Evolutionary conservation across 2,329 filamentous ascomycete species (phyloP), one percentile per base, ranked within the genome.

Genomic region (Huntiella savannae): DNA sequence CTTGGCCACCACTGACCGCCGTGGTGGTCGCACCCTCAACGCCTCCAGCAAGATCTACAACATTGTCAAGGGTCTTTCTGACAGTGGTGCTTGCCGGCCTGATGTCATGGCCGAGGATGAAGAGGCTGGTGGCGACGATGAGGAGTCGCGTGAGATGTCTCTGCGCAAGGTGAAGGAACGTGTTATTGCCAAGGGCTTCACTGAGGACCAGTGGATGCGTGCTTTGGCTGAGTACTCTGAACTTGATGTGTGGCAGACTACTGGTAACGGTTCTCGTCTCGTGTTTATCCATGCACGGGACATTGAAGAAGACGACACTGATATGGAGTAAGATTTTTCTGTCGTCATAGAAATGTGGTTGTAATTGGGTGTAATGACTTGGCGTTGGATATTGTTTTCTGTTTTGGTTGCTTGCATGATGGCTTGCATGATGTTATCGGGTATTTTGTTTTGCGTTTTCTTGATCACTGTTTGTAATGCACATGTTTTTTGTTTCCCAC

Each of bases 181-280:
- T 53, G 86, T 98, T 28, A 71, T 96, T 55, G 91, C 87, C 45
- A 95, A 94, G 71, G 91, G 91, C 2, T 98, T 95, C 62, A 98
- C 88, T 0, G 80, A 86, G 53, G 85, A 96, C 62, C 87, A 98
- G 62, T 86, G 94, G 65, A 71, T 82, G 57, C 73, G 74, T 54
- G 80, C 87, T 15, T 70, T 98, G 58, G 80, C 94, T 52, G 88
- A 94, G 66, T 96, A 98, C 63, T 79, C 83, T 2, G 68, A 74
- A 53, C 65, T 93, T 51, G 82, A 94, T 67, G 91, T 96, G 52
- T 86, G 81, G 82, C 81, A 85, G 77, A 79, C 81, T 34, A 69
- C 77, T 52, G 77, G 75, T 51, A 77, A 77, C 52, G 79, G 79
- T 49, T 75, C 75, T 33, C 71, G 80, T 53, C 65, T 87, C 48